Percentiles rank a stretch among this genome's conserved stretches.
Evolutionary conservation across 768 basidiomycete genomes (phyloP).

Genomic region (Amanita muscaria): DNA sequence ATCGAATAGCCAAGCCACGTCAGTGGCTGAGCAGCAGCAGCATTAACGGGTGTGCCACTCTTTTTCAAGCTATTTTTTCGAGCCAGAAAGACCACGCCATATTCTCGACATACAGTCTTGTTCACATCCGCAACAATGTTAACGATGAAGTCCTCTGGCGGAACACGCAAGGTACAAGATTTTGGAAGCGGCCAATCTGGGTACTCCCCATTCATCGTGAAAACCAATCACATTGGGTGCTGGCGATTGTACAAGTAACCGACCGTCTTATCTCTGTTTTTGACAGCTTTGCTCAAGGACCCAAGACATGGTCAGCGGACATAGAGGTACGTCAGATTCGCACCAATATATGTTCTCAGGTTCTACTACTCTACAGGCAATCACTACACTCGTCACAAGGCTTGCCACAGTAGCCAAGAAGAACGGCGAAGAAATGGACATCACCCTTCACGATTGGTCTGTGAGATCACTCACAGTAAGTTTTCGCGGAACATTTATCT

Average conservation of each 20-base stretch:
- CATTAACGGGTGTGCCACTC: conserved; percentile 17
- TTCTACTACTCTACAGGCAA: too few relatives aligned
- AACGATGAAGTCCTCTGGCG: conserved; percentile 15
- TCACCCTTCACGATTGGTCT: too few relatives aligned
- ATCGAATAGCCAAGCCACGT: conserved; percentile 6
- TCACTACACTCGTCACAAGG: too few relatives aligned
- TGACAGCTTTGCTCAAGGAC: conserved; percentile 26
- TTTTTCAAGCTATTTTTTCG: conserved; percentile 8
- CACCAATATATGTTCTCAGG: too few relatives aligned
- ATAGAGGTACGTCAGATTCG: too few relatives aligned
- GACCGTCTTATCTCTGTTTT: conserved; percentile 17
- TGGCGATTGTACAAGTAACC: conserved; percentile 15
- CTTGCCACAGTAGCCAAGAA: too few relatives aligned
- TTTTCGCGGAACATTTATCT: too few relatives aligned
- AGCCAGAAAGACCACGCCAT: neutral
- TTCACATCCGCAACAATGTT: conserved; percentile 9
- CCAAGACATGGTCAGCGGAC: too few relatives aligned
- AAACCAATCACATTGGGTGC: conserved; percentile 23
- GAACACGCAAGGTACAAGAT: conserved; percentile 8
- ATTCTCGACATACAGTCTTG: conserved; percentile 8
- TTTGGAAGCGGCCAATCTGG: conserved; percentile 22
- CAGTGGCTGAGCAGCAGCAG: conserved; percentile 15
- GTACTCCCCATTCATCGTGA: conserved; percentile 24
- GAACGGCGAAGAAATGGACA: too few relatives aligned
- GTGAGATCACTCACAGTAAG: too few relatives aligned